These are phyloP conservation scores for Cryptococcus wingfieldii DNA, from an alignment of 1,284 basidiomycete genomes.

Conservation along the genomic window DNA sequence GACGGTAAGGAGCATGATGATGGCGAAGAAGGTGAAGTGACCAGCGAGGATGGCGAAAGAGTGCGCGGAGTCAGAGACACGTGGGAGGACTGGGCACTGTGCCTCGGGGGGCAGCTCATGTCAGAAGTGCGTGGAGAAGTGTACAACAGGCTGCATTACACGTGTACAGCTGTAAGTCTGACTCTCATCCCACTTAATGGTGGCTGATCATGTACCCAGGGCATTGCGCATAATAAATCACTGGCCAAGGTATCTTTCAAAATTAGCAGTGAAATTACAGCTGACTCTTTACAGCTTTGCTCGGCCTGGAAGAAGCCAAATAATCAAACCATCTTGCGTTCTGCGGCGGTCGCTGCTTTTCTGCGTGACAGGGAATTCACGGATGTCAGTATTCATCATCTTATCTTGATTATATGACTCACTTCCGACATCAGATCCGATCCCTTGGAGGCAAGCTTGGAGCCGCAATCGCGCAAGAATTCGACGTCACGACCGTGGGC, in stretches of 20 bases:
- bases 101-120: conserved; percentile 86
- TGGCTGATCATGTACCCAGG: conserved; percentile 52
- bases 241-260: conserved; percentile 68
- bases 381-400: conserved; percentile 67
- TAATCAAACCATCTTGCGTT: conserved; percentile 74
- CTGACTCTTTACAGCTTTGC: conserved; percentile 57
- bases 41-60: conserved; percentile 1
- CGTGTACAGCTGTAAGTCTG: conserved; percentile 76
- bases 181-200: not conserved
- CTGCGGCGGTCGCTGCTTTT: conserved; percentile 75
- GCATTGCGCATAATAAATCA: conserved; percentile 90
- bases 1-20: conserved; percentile 43
- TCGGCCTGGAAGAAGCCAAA: conserved; percentile 88
- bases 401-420: conserved; percentile 58
- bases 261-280: not conserved
- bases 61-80: conserved; percentile 43
- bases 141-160: conserved; percentile 73
- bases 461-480: conserved; percentile 77
- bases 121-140: conserved; percentile 67
- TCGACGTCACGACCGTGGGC: conserved; percentile 79
- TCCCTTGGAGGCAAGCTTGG: conserved; percentile 95
- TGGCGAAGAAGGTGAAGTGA: conserved; percentile 12
- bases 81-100: conserved; percentile 92
- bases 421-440: conserved; percentile 64
- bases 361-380: conserved; percentile 77